These are phyloP conservation scores for Oenanthe javanica DNA, from an alignment of 140 eudicot species.

Conservation along the genomic window DNA sequence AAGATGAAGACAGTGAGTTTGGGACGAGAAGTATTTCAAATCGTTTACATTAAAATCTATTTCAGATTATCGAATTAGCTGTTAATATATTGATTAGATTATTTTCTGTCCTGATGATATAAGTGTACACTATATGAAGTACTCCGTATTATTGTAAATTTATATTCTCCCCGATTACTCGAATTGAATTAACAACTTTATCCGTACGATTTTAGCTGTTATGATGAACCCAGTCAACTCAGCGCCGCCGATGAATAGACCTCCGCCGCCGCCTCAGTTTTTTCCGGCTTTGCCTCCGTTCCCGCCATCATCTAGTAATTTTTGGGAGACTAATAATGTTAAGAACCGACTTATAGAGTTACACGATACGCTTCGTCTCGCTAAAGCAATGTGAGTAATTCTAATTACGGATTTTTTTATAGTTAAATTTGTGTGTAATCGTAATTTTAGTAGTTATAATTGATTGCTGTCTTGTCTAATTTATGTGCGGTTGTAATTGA, in stretches of 20 bases:
- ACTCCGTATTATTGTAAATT: neutral
- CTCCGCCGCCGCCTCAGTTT: neutral
- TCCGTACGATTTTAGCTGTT: neutral
- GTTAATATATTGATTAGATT: too few species aligned
- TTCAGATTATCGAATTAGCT: too few species aligned
- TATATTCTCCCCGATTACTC: neutral
- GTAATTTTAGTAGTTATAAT: neutral
- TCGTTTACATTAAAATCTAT: too few species aligned
- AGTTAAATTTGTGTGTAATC: neutral
- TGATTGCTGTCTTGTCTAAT: neutral
- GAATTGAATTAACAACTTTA: neutral
- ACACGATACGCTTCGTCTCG: constrained; percentile 41
- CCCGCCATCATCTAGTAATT: constrained; percentile 48
- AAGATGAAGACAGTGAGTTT: too few species aligned
- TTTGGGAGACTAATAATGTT: constrained; percentile 60
- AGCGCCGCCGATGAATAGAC: constrained; percentile 26
- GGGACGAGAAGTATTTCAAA: too few species aligned
- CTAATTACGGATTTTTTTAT: neutral
- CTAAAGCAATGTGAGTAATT: constrained; percentile 61
- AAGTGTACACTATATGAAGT: too few species aligned
- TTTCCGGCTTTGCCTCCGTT: constrained; percentile 47
- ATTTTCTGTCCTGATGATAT: too few species aligned
- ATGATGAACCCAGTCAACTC: constrained; percentile 21
- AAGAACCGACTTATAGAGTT: constrained; percentile 41
- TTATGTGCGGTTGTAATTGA: neutral